These are phyloP conservation scores for Phytopythium vexans DNA, from an alignment of 352 stramenopile species.

Conservation along the genomic window DNA sequence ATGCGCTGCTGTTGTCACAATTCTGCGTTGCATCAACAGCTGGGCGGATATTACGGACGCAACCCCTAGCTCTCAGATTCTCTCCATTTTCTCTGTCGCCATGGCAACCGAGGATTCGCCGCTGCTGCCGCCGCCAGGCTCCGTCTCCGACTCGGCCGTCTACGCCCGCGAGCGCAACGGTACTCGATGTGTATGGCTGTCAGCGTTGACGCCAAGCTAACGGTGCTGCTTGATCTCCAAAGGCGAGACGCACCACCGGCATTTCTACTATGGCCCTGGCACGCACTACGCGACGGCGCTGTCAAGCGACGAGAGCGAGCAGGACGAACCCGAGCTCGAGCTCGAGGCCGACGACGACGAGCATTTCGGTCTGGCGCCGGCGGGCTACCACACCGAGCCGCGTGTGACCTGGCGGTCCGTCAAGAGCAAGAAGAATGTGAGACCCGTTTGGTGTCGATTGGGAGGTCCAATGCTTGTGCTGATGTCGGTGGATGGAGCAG, in stretches of 20 bases:
- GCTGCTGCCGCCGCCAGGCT: not conserved
- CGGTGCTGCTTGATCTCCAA: no score
- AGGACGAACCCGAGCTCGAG: conserved; percentile 9
- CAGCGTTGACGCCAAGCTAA: no score
- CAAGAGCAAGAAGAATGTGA: conserved; percentile 4
- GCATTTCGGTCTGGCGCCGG: not conserved
- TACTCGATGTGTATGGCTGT: no score
- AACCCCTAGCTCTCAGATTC: not conserved
- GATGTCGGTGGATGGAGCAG: not conserved
- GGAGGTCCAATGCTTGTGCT: not conserved
- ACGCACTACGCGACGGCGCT: conserved; percentile 47
- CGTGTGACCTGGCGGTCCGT: conserved; percentile 2
- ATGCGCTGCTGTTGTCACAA: no score
- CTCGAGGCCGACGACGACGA: not conserved
- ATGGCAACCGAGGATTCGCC: not conserved
- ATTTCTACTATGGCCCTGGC: conserved; percentile 51
- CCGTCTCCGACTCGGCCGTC: not conserved
- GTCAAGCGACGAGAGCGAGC: conserved; percentile 30
- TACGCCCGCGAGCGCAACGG: not conserved
- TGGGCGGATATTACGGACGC: no score
- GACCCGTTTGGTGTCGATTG: not conserved
- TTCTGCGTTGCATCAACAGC: no score
- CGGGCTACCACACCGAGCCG: not conserved
- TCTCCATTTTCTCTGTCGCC: not conserved
- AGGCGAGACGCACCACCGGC: conserved; percentile 27